Conservation (phyloP, 2,329 filamentous ascomycete species). For the Epichloe sp. region DNA sequence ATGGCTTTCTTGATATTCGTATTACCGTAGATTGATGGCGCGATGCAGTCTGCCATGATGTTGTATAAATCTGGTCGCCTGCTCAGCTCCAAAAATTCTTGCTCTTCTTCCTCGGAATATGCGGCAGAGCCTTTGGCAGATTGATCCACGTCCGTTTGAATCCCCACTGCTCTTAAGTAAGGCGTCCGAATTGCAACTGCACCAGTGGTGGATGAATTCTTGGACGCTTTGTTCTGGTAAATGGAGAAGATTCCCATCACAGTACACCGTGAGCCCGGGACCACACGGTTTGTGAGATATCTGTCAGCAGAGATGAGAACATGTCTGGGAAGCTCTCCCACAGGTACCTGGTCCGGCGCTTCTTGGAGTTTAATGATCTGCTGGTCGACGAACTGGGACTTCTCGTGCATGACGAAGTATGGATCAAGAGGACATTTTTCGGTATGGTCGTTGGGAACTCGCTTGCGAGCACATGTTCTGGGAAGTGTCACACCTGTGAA, state of each 20-base stretch:
- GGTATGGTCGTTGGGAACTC: constrained; percentile 50
- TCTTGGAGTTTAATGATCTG: constrained; percentile 97
- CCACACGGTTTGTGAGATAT: constrained; percentile 88
- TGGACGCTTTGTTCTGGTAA: constrained; percentile 83
- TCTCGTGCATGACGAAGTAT: constrained; percentile 91
- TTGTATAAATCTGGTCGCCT: constrained; percentile 85
- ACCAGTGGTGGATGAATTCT: constrained; percentile 57
- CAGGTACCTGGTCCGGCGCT: constrained; percentile 91
- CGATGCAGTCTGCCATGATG: constrained; percentile 81
- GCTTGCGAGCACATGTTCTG: constrained; percentile 55
- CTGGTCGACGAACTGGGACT: constrained; percentile 89
- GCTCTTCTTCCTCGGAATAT: constrained; percentile 92
- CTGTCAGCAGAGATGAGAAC: constrained; percentile 94
- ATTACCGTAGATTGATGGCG: constrained; percentile 95
- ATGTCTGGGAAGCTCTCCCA: constrained; percentile 88
- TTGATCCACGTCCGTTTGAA: constrained; percentile 81
- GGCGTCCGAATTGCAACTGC: constrained; percentile 93
- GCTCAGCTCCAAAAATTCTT: constrained; percentile 88
- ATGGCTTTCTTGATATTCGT: constrained; percentile 95
- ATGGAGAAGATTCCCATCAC: constrained; percentile 97
- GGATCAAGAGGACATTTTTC: constrained; percentile 84
- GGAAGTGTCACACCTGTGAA: constrained; percentile 82
- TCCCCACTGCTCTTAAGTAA: constrained; percentile 84
- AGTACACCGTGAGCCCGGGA: constrained; percentile 87
- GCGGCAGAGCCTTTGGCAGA: constrained; percentile 71